Conservation (phyloP, 495 filamentous ascomycete genomes). For the Penicillium verhagenii region DNA sequence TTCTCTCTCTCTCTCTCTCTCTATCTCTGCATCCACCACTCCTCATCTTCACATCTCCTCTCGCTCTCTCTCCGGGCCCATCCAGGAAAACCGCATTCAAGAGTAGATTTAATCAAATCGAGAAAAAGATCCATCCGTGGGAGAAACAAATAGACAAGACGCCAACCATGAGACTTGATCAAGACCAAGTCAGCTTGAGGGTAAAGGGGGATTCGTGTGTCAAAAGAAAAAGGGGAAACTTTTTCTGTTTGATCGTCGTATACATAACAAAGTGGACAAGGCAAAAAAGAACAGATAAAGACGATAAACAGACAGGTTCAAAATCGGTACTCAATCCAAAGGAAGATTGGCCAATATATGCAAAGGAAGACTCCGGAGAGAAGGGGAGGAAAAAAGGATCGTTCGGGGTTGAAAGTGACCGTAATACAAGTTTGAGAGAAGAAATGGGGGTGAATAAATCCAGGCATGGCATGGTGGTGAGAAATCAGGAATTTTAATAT, state of each 20-base stretch:
- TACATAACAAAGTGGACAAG: constrained; percentile 39
- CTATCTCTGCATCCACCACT: constrained; percentile 19
- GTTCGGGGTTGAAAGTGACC: constrained; percentile 28
- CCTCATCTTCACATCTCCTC: constrained; percentile 15
- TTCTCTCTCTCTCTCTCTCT: constrained; percentile 15
- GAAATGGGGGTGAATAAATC: constrained; percentile 18
- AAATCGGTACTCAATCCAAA: constrained; percentile 3
- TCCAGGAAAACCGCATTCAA: constrained; percentile 31
- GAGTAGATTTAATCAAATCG: constrained; percentile 28
- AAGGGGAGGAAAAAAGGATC: constrained; percentile 21
- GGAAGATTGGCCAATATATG: constrained; percentile 37
- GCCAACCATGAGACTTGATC: constrained; percentile 46
- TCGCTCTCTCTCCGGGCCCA: constrained; percentile 25
- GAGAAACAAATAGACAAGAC: constrained; percentile 42
- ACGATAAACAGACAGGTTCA: constrained; percentile 3
- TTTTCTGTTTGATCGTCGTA: constrained; percentile 45
- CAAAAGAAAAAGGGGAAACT: constrained; percentile 25
- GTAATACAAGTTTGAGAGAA: constrained; percentile 33
- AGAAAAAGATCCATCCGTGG: constrained; percentile 29
- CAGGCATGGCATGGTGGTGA: constrained; percentile 24
- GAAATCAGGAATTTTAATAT: constrained; percentile 7
- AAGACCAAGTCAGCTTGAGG: constrained; percentile 12
- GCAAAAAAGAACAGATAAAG: constrained; percentile 6
- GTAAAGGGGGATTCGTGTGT: constrained; percentile 27
- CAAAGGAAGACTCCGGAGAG: constrained; percentile 34